phyloP scores from a whole-genome alignment of 106 monocot species.

The Hemerocallis citrina region DNA sequence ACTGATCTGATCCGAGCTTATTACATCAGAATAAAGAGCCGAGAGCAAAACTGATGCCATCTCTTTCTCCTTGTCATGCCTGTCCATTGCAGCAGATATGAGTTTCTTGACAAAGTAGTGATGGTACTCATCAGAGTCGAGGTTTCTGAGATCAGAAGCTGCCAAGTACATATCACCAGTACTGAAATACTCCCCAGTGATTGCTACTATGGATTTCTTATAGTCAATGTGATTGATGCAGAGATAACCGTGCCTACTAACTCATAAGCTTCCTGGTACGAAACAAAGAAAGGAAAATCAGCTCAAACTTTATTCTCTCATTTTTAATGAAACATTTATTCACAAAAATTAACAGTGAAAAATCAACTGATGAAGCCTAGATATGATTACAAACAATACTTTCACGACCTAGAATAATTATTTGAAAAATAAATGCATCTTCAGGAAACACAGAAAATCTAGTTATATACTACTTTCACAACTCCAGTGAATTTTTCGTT shows the following conservation, averaged over 20 bases:
- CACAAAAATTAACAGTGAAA: no score
- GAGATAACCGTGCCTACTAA: constrained; percentile 32
- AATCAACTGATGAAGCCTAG: no score
- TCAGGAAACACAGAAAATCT: no score
- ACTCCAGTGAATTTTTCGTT: no score
- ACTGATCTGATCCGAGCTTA: constrained; percentile 48
- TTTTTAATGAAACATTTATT: no score
- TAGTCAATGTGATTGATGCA: constrained; percentile 46
- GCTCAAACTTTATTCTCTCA: no score
- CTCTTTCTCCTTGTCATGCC: constrained; percentile 87
- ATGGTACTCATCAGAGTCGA: constrained; percentile 52
- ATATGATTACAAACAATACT: no score
- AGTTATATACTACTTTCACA: no score
- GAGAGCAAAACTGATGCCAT: constrained; percentile 86
- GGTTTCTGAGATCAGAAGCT: constrained; percentile 61
- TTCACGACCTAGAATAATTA: no score
- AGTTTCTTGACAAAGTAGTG: constrained; percentile 78
- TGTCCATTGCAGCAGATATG: constrained; percentile 79
- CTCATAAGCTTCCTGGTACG: constrained; percentile 44
- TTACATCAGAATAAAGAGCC: constrained; percentile 58
- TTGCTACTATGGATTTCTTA: constrained; percentile 34
- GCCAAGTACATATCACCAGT: constrained; percentile 65
- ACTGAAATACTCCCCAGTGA: constrained; percentile 78
- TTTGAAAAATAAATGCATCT: no score
- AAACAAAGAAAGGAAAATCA: background rate